Evolutionary conservation across 176 grass and related monocot species (phyloP).

Genomic region (Carex myosuroides): DNA sequence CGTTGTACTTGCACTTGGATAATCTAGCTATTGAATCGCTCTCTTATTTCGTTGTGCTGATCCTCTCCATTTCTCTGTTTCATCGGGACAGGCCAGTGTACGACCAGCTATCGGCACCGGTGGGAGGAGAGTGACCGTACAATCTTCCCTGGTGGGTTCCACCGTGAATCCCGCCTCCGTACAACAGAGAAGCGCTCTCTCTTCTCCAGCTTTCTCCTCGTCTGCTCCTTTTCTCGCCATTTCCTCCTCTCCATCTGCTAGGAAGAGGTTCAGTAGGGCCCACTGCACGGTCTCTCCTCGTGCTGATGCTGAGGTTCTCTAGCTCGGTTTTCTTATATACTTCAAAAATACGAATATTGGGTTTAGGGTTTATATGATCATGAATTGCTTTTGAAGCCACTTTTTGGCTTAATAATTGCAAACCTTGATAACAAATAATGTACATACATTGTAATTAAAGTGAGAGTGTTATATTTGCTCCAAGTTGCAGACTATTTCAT

Average conservation of each 20-base stretch:
- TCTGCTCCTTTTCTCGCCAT: constrained; percentile 12
- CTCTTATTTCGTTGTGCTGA: not conserved
- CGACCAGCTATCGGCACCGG: not conserved
- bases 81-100: constrained; percentile 5
- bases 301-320: constrained; percentile 14
- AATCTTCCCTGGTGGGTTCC: not conserved
- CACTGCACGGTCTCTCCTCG: constrained; percentile 21
- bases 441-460: not conserved
- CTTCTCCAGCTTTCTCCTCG: not conserved
- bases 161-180: not conserved
- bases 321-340: not conserved
- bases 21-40: not conserved
- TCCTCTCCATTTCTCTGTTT: not conserved
- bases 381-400: not conserved
- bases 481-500: not conserved
- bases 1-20: not conserved
- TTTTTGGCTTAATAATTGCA: not conserved
- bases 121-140: not conserved
- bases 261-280: not conserved
- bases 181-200: constrained; percentile 4
- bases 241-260: not conserved
- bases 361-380: constrained; percentile 5
- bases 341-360: not conserved
- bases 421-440: not conserved
- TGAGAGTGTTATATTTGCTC: not conserved